Base-by-base conservation (phyloP, 352 stramenopile genomes). In the Phytophthora agathidicida region DNA sequence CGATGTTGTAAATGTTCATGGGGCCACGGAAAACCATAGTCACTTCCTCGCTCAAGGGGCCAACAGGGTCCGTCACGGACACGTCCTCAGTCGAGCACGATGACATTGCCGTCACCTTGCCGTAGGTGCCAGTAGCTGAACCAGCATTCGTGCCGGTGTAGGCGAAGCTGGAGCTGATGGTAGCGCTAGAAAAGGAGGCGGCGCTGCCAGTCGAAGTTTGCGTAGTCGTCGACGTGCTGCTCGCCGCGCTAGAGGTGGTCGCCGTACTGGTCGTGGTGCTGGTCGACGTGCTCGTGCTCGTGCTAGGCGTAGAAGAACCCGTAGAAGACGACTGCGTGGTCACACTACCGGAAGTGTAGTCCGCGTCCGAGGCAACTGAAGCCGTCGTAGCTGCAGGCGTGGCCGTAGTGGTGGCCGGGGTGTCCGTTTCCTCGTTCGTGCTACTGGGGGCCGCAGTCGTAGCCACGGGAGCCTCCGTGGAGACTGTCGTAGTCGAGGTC, bases 1-100 rank as follows among this genome's bases (percentile, higher is more conserved):
- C 71, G 22, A 86, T 80, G 47, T 86, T 81, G 65, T 80, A 74
- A 54, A 88, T 83, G 44, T 83, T 65, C 70, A 88, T 79, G 0
- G 75, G 77, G 2, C 75, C 77, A 42, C 75, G 77, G 57, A 88
- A 88, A 8, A 84, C 68, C 58, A 86, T 74, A 6, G 67, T 64
- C 13, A 84, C 73, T 20, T 88, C 77, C 33, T 88, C 77, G 30
- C 70, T 83, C 48, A 83, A 53, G 0, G 77, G 77, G 6, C 75
- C 77, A 5, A 87, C 68, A 0, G 71, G 69, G 52, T 72, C 72
- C 3, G 56, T 64, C 17, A 77, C 17, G 5, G 66, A 71, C 43
- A 79, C 62, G 3, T 53, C 53, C 32, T 69, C 55, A 11, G 71
- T 83, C 17, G 60, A 46, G 47, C 74, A 83, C 9, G 62, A 56